Base-by-base conservation (phyloP, 192 early-diverging fungal genomes). In the Backusella tarrabulga region DNA sequence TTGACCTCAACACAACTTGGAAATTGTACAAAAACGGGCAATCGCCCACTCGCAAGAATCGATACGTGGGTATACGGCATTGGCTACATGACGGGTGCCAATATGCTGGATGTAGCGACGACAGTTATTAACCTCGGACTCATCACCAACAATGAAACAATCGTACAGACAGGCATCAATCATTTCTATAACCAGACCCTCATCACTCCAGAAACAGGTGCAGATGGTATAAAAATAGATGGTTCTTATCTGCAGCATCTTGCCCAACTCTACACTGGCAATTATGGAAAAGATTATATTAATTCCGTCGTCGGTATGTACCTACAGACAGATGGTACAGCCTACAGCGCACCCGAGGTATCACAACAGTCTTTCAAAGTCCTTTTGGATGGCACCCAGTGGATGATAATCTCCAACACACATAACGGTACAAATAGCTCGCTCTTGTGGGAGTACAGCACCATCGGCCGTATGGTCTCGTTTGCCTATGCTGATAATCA, bases 211-310 rank as follows among this genome's bases (percentile, higher is more conserved):
- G 66, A 72, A 34, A 36, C 56, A 12, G 69, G 69, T 23, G 40
- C 41, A 41, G 78, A 73, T 72, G 78, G 78, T 17, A 71, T 80
- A 15, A 75, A 80, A 29, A 41, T 66, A 54, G 78, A 80, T 38
- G 78, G 78, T 2, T 71, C 78, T n/a, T 80, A 75, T 68, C 60
- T 80, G 21, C 78, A 80, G 36, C 78, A 80, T 29, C 26, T 70
- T 7, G 68, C 67, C 1, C 72, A 60, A 6, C 50, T 80, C 0
- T 80, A 80, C 40, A 80, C 26, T 8, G 78, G 78, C 32, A 80
- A 80, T 42, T 80, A 80, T 34, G 75, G 78, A 46, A 75, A 74
- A 54, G 78, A 74, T 32, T 80, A 67, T 46, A 75, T 69, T 26
- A 76, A 76, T 19, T 67, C 50, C 14, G 73, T 76, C n/a, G 26